These are phyloP conservation scores for Trypanosoma cruzi DNA, from an alignment of 208 protist species.

Conservation along the genomic window DNA sequence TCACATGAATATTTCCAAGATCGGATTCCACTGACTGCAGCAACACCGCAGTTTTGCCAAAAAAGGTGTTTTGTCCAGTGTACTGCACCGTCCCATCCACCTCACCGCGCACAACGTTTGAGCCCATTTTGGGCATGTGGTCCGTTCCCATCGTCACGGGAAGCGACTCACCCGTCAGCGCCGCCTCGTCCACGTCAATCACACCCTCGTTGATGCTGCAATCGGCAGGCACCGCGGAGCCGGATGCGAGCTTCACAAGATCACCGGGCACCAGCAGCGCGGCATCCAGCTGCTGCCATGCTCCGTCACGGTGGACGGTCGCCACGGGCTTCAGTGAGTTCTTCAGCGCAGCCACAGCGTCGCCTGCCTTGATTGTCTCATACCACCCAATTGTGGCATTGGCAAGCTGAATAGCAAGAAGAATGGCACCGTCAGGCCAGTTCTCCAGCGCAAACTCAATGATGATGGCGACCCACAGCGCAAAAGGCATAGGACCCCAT, in stretches of 20 bases:
- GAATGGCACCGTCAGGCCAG: conserved; percentile 83
- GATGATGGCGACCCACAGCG: conserved; percentile 87
- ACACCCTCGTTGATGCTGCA: conserved; percentile 84
- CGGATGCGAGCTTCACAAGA: conserved; percentile 88
- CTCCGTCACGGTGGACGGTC: conserved; percentile 82
- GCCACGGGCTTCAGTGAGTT: conserved; percentile 81
- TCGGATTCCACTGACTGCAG: conserved; percentile 83
- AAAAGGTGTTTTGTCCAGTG: conserved; percentile 94
- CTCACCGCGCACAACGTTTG: conserved; percentile 80
- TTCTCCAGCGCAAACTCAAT: conserved; percentile 90
- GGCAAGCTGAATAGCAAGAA: conserved; percentile 82
- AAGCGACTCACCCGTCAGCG: conserved; percentile 96
- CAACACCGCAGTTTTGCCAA: conserved; percentile 92
- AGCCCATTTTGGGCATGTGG: conserved; percentile 93
- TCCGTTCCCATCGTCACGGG: conserved; percentile 90
- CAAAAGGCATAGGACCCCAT: conserved; percentile 85
- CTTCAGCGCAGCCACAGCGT: conserved; percentile 93
- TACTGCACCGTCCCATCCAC: conserved; percentile 75
- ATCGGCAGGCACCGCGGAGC: conserved; percentile 94
- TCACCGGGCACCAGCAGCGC: conserved; percentile 93
- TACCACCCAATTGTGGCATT: conserved; percentile 90
- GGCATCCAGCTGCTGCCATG: conserved; percentile 80
- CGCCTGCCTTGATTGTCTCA: conserved; percentile 93
- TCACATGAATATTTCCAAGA: conserved; percentile 57
- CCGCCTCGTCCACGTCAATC: conserved; percentile 94